Conservation (phyloP, 176 grass and related monocot species). For the Aechmea fasciata region DNA sequence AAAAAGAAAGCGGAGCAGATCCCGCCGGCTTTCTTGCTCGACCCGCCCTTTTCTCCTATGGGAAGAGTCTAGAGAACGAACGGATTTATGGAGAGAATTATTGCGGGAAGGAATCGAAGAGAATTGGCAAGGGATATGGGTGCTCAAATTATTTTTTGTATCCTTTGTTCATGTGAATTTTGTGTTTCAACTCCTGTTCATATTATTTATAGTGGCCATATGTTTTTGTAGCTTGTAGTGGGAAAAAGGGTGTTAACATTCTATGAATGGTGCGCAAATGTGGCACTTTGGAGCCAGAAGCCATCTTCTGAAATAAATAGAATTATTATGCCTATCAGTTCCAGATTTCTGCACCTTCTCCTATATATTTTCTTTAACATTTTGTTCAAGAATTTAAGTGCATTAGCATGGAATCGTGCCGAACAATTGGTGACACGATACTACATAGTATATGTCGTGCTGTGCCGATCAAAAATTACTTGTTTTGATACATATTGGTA, state of each 20-base stretch:
- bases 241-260: conserved; percentile 1
- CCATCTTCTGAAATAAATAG: background rate
- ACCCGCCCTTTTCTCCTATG: conserved; percentile 79
- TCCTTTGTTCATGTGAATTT: background rate
- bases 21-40: conserved; percentile 36
- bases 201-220: background rate
- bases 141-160: background rate
- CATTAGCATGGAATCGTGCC: too few relatives aligned
- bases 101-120: background rate
- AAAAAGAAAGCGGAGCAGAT: conserved; percentile 46
- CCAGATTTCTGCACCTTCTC: too few relatives aligned
- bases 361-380: too few relatives aligned
- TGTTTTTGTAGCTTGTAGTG: conserved; percentile 1
- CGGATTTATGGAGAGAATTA: background rate
- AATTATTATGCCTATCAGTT: too few relatives aligned
- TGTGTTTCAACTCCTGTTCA: background rate
- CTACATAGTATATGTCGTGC: too few relatives aligned
- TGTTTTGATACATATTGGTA: too few relatives aligned
- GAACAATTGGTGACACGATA: too few relatives aligned
- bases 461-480: too few relatives aligned
- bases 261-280: background rate
- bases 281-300: background rate
- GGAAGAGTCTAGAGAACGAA: conserved; percentile 58
- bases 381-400: too few relatives aligned
- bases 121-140: background rate